Base-by-base conservation (phyloP, 495 filamentous ascomycete species). In the Podospora tetraspora region DNA sequence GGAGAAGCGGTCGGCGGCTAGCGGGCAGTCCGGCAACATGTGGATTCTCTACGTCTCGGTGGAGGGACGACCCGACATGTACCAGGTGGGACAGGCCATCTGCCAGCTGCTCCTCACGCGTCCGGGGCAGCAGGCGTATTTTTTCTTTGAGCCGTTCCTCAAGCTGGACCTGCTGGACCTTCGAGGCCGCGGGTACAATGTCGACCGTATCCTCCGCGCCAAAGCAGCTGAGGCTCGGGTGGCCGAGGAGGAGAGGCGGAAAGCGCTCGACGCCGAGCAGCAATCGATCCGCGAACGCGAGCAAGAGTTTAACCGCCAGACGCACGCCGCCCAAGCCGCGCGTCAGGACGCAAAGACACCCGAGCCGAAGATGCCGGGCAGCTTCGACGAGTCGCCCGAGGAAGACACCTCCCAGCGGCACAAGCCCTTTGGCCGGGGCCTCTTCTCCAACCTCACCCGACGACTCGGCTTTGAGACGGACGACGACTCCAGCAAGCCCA, bases 81-180 rank as follows among this genome's bases (percentile, higher is more conserved):
- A 94, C 73, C 91, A 98, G 77, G 91, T 99, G 70, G 93, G 91
- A 58, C 88, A 91, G 73, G 91, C 89, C 27, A 81, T 99, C 21
- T 91, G 92, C 63, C 85, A 87, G 72, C 74, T 96, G 29, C 83
- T 99, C 62, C 82, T 99, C 57, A 84, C 87, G 61, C 87, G 92
- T n/a, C 92, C 94, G 5, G 91, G 90, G 73, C 90, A 93, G 70
- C 90, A 95, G 69, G 91, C 92, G 5, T 91, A 88, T 71, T 82
- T 97, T 68, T 91, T 93, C 21, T 84, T 99, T 37, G 94, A 97
- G 75, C 92, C 90, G 70, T 87, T 99, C 64, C 79, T 99, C 34
- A 92, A 89, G 71, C 77, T 84, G 64, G 90, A 91, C 69, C 81
- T 99, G 12, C 81, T 89, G 52, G 87, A 92, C 69, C 81, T 99